These are phyloP conservation scores for Exophiala sp. DNA, from an alignment of 2,329 filamentous ascomycete genomes.

Conservation along the genomic window DNA sequence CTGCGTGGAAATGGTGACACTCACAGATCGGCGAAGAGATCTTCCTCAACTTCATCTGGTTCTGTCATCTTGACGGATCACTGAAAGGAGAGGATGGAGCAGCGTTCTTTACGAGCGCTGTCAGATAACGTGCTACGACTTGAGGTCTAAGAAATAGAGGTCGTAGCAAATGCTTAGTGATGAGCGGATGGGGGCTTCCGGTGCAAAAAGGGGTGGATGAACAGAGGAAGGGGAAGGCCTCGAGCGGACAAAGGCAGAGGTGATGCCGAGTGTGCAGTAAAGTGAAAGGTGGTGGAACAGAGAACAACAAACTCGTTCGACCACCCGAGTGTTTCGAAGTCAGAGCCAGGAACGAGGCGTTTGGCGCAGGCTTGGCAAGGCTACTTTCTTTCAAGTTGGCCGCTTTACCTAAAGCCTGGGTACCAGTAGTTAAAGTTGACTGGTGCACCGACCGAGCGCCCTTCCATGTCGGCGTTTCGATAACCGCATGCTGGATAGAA, in stretches of 20 bases:
- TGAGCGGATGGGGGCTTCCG: not conserved
- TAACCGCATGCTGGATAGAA: not conserved
- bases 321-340: not conserved
- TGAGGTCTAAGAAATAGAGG: too few relatives aligned
- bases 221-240: not conserved
- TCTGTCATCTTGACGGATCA: conserved; percentile 19
- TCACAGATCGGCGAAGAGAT: conserved; percentile 94
- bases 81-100: not conserved
- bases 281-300: not conserved
- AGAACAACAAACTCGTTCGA: too few relatives aligned
- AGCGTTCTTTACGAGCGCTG: not conserved
- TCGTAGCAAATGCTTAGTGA: too few relatives aligned
- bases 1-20: conserved; percentile 37
- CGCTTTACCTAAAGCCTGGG: not conserved
- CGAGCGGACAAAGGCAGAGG: not conserved
- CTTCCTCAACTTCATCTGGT: conserved; percentile 77
- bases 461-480: not conserved
- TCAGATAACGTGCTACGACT: too few relatives aligned
- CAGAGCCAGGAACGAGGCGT: not conserved
- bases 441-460: not conserved
- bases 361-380: not conserved
- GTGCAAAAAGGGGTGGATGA: not conserved
- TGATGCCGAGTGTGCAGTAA: too few relatives aligned
- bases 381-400: not conserved
- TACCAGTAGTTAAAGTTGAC: too few relatives aligned